A percentile compares a stretch with the other conserved stretches of the same genome.
Evolutionary conservation across 495 filamentous ascomycete genomes (phyloP).

Genomic region (Monascus purpureus): DNA sequence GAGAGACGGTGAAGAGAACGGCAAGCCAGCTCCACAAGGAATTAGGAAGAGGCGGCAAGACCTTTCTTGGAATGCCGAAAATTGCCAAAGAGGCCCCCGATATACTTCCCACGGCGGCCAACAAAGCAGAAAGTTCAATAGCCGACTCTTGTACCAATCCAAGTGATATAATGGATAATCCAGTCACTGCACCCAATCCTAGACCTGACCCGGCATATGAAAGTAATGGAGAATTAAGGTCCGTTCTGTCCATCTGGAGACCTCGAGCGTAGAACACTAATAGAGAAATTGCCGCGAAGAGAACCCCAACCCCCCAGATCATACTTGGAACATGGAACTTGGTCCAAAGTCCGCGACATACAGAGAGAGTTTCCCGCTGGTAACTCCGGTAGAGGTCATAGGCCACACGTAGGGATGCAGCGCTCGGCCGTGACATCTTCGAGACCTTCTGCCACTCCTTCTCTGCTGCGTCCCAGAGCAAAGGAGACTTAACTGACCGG

Average conservation of each 20-base stretch:
- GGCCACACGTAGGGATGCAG: slow-evolving; percentile 20
- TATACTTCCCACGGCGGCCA: slow-evolving; percentile 49
- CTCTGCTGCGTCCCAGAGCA: slow-evolving; percentile 45
- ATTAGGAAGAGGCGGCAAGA: slow-evolving; percentile 51
- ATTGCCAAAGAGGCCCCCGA: slow-evolving; percentile 44
- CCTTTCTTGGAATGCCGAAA: slow-evolving; percentile 30
- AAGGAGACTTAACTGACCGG: slow-evolving; percentile 36
- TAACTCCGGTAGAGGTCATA: slow-evolving; percentile 57
- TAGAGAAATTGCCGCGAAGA: slow-evolving; percentile 49
- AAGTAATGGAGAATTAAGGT: slow-evolving; percentile 37
- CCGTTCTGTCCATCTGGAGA: slow-evolving; percentile 34
- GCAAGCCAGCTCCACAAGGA: slow-evolving; percentile 80
- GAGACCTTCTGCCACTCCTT: slow-evolving; percentile 25
- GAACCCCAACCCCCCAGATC: slow-evolving; percentile 58
- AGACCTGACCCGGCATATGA: slow-evolving; percentile 27
- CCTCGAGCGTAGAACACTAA: slow-evolving; percentile 60
- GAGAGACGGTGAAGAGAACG: slow-evolving; percentile 61
- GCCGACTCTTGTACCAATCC: slow-evolving; percentile 12
- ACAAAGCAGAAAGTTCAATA: slow-evolving; percentile 19
- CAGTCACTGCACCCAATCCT: slow-evolving; percentile 22
- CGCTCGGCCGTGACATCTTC: slow-evolving; percentile 24
- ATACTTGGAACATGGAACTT: slow-evolving; percentile 79
- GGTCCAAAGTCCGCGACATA: slow-evolving; percentile 83
- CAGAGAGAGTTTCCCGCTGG: slow-evolving; percentile 59
- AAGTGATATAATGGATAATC: slow-evolving; percentile 10